Evolutionary conservation across 1,284 basidiomycete species (phyloP).

Genomic region (Tilletia setariae): DNA sequence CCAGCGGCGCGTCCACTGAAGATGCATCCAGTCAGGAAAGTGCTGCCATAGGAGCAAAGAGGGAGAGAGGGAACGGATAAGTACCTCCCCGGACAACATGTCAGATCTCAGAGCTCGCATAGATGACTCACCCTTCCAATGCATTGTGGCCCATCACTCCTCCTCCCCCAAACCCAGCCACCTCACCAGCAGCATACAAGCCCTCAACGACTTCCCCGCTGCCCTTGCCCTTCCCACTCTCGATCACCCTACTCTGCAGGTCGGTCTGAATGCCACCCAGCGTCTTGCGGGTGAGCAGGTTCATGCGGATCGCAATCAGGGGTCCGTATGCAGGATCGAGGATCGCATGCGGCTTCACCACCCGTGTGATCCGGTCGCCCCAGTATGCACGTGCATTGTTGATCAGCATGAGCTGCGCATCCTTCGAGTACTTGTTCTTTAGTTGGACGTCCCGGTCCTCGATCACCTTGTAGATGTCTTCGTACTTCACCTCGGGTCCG

Average conservation of each 20-base stretch:
- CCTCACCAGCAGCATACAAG: constrained; percentile 26
- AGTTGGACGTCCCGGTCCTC: constrained; percentile 21
- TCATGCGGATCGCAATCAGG: constrained; percentile 22
- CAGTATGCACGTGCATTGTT: constrained; percentile 23
- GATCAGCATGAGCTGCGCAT: constrained; percentile 28
- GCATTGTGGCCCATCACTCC: constrained; percentile 20
- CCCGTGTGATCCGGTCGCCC: constrained; percentile 14
- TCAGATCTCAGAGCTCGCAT: too few relatives aligned
- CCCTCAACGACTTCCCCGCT: constrained; percentile 16
- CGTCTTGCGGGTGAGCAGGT: constrained; percentile 25
- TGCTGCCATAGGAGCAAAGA: background rate
- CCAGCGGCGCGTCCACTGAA: constrained; percentile 22
- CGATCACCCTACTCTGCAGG: constrained; percentile 22
- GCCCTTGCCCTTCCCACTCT: background rate
- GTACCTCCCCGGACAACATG: too few relatives aligned
- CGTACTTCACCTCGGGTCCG: background rate
- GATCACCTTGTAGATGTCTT: constrained; percentile 17
- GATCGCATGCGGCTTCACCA: constrained; percentile 21
- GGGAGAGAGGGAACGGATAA: too few relatives aligned
- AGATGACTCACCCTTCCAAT: constrained; percentile 21
- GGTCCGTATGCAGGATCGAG: constrained; percentile 21
- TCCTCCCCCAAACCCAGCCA: constrained; percentile 22
- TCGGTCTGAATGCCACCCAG: constrained; percentile 28
- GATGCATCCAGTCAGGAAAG: constrained; percentile 19
- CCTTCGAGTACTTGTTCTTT: constrained; percentile 22